A percentile compares a stretch with the other conserved stretches of the same genome.
Conservation (phyloP, 2,329 filamentous ascomycete species). For the Fragosphaeria purpurea region DNA sequence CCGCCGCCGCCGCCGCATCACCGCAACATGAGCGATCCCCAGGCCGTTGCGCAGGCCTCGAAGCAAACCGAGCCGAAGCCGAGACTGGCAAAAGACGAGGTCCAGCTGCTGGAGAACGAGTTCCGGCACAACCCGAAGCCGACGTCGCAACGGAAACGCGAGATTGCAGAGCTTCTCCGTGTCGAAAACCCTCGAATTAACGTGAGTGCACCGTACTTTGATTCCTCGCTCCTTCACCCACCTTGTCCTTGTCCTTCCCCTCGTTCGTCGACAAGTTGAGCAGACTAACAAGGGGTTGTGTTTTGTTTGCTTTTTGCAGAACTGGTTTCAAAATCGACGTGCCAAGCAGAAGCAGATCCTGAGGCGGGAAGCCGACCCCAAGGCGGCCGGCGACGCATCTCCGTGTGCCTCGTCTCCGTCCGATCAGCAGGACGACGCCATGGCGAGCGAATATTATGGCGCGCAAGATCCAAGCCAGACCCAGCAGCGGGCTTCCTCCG, state of each 20-base stretch:
- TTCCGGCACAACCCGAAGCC: slow-evolving; percentile 57
- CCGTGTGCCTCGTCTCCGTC: slow-evolving; percentile 25
- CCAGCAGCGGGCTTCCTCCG: slow-evolving; percentile 26
- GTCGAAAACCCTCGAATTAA: slow-evolving; percentile 57
- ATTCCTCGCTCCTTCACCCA: neutral
- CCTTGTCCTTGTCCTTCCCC: slow-evolving; percentile 8
- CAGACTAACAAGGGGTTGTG: too few relatives aligned
- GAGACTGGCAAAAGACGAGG: slow-evolving; percentile 47
- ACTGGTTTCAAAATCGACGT: slow-evolving; percentile 60
- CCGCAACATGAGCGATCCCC: slow-evolving; percentile 15
- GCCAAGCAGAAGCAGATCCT: slow-evolving; percentile 56
- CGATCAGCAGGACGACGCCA: slow-evolving; percentile 17
- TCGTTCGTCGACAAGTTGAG: neutral
- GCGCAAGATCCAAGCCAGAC: slow-evolving; percentile 22
- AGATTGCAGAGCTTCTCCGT: slow-evolving; percentile 49
- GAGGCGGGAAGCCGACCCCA: slow-evolving; percentile 38
- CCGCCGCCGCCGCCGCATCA: slow-evolving; percentile 3
- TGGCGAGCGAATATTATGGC: slow-evolving; percentile 23
- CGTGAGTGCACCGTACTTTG: slow-evolving; percentile 26
- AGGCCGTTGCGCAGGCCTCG: slow-evolving; percentile 1
- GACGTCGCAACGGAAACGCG: slow-evolving; percentile 50
- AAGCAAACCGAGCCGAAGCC: slow-evolving; percentile 38
- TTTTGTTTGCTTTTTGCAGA: slow-evolving; percentile 28
- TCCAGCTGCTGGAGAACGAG: slow-evolving; percentile 48
- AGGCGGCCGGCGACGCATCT: slow-evolving; percentile 28